phyloP scores from a whole-genome alignment of 2,329 filamentous ascomycete genomes.

The Aspergillus piperis region DNA sequence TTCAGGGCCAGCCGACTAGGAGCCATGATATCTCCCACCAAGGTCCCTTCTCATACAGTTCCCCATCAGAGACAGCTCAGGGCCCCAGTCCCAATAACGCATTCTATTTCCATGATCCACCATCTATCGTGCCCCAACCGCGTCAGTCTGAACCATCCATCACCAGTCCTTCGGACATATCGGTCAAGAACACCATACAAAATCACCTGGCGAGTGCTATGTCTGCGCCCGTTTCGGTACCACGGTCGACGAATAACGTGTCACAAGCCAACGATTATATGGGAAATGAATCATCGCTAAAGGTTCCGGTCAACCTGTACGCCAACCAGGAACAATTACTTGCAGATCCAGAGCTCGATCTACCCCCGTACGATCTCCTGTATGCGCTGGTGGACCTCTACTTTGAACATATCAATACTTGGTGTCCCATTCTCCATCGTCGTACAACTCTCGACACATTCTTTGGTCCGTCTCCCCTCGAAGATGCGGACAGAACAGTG shows the following conservation, averaged over 20 bases:
- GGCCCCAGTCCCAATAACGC: slow-evolving; percentile 59
- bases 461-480: slow-evolving; percentile 73
- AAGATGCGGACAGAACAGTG: slow-evolving; percentile 79
- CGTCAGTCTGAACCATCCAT: slow-evolving; percentile 50
- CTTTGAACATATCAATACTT: slow-evolving; percentile 78
- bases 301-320: slow-evolving; percentile 61
- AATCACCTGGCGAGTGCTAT: slow-evolving; percentile 26
- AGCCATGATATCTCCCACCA: slow-evolving; percentile 29
- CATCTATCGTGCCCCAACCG: slow-evolving; percentile 50
- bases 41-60: slow-evolving; percentile 40
- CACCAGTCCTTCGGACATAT: slow-evolving; percentile 38
- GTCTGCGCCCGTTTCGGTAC: slow-evolving; percentile 24
- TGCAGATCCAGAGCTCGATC: slow-evolving; percentile 60
- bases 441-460: slow-evolving; percentile 78
- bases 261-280: slow-evolving; percentile 39
- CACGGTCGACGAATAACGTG: slow-evolving; percentile 26
- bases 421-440: slow-evolving; percentile 88
- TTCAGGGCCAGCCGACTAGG: slow-evolving; percentile 35
- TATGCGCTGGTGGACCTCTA: slow-evolving; percentile 74
- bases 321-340: slow-evolving; percentile 51
- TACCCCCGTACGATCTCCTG: slow-evolving; percentile 73
- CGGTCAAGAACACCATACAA: slow-evolving; percentile 29
- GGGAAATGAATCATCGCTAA: slow-evolving; percentile 53
- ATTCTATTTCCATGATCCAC: slow-evolving; percentile 64
- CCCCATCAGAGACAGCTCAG: slow-evolving; percentile 53